A percentile compares a stretch with the other conserved stretches of the same genome.
Evolutionary conservation across 768 basidiomycete species (phyloP).

Genomic region (Phlebiopsis gigantea): DNA sequence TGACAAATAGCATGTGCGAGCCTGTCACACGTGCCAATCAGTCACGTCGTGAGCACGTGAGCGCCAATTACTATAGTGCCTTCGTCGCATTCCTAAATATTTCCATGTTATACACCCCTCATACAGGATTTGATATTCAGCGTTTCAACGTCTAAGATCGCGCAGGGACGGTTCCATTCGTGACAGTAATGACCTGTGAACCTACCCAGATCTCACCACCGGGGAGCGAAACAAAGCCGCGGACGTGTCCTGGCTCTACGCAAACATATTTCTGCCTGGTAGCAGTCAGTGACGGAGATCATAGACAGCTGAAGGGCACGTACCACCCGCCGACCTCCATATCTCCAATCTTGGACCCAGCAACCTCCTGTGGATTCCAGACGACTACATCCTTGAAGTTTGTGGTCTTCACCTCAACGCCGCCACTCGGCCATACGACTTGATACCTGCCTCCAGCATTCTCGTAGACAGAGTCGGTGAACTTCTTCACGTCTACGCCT

Average conservation of each 20-base stretch:
- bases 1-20: background rate
- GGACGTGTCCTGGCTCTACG: constrained; percentile 85
- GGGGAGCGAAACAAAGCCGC: constrained; percentile 59
- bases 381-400: constrained; percentile 79
- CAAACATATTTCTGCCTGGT: constrained; percentile 80
- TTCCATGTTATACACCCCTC: background rate
- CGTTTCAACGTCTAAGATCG: background rate
- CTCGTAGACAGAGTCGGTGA: constrained; percentile 78
- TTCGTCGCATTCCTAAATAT: constrained; percentile 4
- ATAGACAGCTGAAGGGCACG: constrained; percentile 18
- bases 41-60: background rate
- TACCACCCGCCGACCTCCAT: constrained; percentile 91
- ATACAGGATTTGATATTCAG: background rate
- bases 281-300: background rate
- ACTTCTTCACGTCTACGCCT: constrained; percentile 58
- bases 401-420: constrained; percentile 45
- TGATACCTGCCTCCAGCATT: constrained; percentile 51
- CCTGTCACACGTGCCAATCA: background rate
- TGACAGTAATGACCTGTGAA: constrained; percentile 58
- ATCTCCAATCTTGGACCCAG: constrained; percentile 72
- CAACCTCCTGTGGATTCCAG: constrained; percentile 84
- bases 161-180: constrained; percentile 2
- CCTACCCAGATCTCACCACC: constrained; percentile 73
- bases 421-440: constrained; percentile 55
- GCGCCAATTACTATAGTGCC: background rate